Percentiles rank a stretch among this genome's conserved stretches.
phyloP scores from a whole-genome alignment of 345 rosid species.

The Isatis tinctoria region DNA sequence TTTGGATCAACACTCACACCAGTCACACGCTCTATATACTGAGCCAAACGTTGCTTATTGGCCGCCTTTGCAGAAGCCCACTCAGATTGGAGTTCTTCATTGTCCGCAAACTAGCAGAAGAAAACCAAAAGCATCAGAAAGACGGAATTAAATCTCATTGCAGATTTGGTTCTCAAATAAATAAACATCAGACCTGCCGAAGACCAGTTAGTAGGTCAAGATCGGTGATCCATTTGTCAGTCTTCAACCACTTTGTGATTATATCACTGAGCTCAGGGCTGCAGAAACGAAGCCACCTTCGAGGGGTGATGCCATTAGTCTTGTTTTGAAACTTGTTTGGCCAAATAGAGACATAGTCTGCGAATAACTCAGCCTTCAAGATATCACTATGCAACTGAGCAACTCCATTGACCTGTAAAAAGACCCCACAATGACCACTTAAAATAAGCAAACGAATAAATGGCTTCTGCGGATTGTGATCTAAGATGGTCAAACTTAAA shows the following conservation, averaged over 20 bases:
- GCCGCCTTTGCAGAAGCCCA: slow-evolving; percentile 97
- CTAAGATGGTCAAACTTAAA: background rate
- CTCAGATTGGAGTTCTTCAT: slow-evolving; percentile 68
- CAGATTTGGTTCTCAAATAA: background rate
- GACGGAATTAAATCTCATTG: background rate
- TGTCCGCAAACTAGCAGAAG: slow-evolving; percentile 69
- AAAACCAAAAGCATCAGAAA: slow-evolving; percentile 24
- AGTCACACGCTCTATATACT: slow-evolving; percentile 63
- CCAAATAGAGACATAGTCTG: slow-evolving; percentile 92
- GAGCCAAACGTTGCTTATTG: slow-evolving; percentile 73
- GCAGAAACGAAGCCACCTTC: slow-evolving; percentile 95
- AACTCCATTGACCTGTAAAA: slow-evolving; percentile 88
- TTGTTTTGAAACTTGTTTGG: slow-evolving; percentile 93
- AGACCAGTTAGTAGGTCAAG: slow-evolving; percentile 87
- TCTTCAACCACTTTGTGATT: slow-evolving; percentile 87
- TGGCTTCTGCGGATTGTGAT: background rate
- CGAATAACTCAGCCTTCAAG: slow-evolving; percentile 77
- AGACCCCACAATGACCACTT: slow-evolving; percentile 15
- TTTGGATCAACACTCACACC: slow-evolving; percentile 75
- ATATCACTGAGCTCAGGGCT: slow-evolving; percentile 92
- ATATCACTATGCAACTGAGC: slow-evolving; percentile 97
- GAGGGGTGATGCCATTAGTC: slow-evolving; percentile 97
- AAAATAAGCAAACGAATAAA: background rate
- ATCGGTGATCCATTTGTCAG: slow-evolving; percentile 83
- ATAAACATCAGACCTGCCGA: slow-evolving; percentile 49